Evolutionary conservation across 495 filamentous ascomycete species (phyloP).

Genomic region (Parmelia sp.): DNA sequence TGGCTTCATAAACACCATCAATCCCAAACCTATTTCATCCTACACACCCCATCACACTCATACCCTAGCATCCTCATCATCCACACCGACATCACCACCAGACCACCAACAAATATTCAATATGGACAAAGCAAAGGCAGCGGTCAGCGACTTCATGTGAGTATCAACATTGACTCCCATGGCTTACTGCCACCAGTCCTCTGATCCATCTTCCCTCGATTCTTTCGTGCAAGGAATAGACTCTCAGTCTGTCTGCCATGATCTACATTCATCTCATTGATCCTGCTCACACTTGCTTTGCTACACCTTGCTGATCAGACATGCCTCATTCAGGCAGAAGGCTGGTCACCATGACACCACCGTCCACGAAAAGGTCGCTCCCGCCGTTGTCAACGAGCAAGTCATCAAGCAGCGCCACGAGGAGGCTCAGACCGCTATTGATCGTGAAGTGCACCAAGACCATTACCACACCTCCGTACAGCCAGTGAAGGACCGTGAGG

Average conservation of each 20-base stretch:
- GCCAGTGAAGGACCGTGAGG: slow-evolving; percentile 42
- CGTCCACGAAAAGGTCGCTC: slow-evolving; percentile 54
- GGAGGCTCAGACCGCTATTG: slow-evolving; percentile 49
- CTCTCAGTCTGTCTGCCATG: slow-evolving; percentile 21
- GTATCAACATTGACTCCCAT: slow-evolving; percentile 15
- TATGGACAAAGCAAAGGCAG: slow-evolving; percentile 54
- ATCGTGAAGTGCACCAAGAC: slow-evolving; percentile 57
- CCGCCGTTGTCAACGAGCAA: slow-evolving; percentile 52
- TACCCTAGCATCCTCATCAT: background rate
- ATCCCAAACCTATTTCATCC: background rate
- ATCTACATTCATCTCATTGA: background rate
- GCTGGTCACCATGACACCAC: slow-evolving; percentile 56
- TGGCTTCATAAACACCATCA: too few species aligned
- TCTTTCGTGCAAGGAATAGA: slow-evolving; percentile 12
- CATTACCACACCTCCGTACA: slow-evolving; percentile 52
- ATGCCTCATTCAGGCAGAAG: slow-evolving; percentile 33
- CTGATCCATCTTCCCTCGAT: slow-evolving; percentile 17
- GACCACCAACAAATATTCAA: background rate
- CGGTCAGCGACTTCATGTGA: slow-evolving; percentile 47
- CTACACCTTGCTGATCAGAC: background rate
- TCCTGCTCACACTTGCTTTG: background rate
- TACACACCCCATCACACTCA: background rate
- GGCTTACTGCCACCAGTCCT: slow-evolving; percentile 24
- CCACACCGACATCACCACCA: background rate
- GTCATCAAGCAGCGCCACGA: slow-evolving; percentile 48